Conservation (phyloP, 352 stramenopile species). For the Globisporangium uncinulatum region DNA sequence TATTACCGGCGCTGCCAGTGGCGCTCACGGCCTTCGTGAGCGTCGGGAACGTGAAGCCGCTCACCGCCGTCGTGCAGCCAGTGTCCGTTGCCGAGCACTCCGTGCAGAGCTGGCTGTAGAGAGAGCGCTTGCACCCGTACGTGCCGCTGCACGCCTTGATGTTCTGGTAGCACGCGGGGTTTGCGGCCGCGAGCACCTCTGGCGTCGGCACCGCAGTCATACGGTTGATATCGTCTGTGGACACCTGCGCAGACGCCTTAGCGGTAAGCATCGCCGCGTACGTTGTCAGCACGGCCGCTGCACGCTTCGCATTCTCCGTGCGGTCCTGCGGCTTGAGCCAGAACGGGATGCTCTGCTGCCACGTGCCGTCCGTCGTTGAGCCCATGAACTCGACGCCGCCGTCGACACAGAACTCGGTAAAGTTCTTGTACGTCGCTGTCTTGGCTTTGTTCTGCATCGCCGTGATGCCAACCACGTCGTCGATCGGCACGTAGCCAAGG, state of each 20-base stretch:
- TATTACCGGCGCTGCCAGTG: slow-evolving; percentile 13
- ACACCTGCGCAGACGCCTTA: slow-evolving; percentile 28
- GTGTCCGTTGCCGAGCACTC: slow-evolving; percentile 20
- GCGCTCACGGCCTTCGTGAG: slow-evolving; percentile 1
- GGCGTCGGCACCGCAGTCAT: slow-evolving; percentile 48
- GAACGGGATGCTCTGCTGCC: slow-evolving; percentile 43
- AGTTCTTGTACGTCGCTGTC: slow-evolving; percentile 43
- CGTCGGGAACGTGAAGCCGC: slow-evolving; percentile 6
- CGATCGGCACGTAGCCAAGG: slow-evolving; percentile 59
- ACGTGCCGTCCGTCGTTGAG: slow-evolving; percentile 19
- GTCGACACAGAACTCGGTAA: slow-evolving; percentile 58
- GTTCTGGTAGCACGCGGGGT: slow-evolving; percentile 66
- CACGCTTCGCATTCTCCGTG: slow-evolving; percentile 34
- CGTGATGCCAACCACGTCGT: slow-evolving; percentile 77
- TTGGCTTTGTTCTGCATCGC: slow-evolving; percentile 33
- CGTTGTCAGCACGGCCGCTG: slow-evolving; percentile 31
- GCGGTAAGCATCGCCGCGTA: slow-evolving; percentile 35
- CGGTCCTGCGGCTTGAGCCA: slow-evolving; percentile 52
- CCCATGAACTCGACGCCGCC: slow-evolving; percentile 58
- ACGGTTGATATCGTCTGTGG: background rate
- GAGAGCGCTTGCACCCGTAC: slow-evolving; percentile 52
- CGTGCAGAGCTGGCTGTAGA: slow-evolving; percentile 54
- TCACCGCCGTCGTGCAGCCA: background rate
- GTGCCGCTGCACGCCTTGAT: slow-evolving; percentile 35
- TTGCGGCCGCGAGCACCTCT: slow-evolving; percentile 28